A percentile compares a stretch with the other conserved stretches of the same genome.
These are phyloP conservation scores for Isatis tinctoria DNA, from an alignment of 345 rosid species.

Conservation along the genomic window DNA sequence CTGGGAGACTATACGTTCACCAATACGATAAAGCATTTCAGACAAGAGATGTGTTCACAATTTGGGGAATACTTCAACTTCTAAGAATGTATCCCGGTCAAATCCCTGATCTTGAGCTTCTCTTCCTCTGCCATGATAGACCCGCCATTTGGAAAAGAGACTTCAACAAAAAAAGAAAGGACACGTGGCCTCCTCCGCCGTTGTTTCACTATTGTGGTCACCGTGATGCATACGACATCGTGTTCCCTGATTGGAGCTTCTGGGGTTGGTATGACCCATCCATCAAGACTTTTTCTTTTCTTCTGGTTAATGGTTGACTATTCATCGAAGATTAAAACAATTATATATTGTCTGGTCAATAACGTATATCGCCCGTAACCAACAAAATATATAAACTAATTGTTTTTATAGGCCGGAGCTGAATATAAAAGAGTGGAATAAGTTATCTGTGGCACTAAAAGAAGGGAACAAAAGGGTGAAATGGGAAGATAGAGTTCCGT, in stretches of 20 bases:
- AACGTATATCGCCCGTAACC: not conserved
- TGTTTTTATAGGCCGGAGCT: constrained; percentile 47
- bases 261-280: constrained; percentile 50
- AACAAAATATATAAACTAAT: not conserved
- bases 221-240: constrained; percentile 35
- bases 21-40: constrained; percentile 34
- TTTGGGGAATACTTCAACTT: constrained; percentile 71
- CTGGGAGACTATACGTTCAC: constrained; percentile 47
- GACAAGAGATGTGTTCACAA: constrained; percentile 55
- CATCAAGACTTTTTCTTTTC: not conserved
- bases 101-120: constrained; percentile 59
- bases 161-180: constrained; percentile 15
- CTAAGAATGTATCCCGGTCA: constrained; percentile 56
- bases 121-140: constrained; percentile 45
- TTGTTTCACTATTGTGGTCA: constrained; percentile 57
- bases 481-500: constrained; percentile 60
- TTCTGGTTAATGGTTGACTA: not conserved
- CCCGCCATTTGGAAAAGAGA: constrained; percentile 31
- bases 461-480: constrained; percentile 36
- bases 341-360: not conserved
- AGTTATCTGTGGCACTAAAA: constrained; percentile 32
- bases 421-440: constrained; percentile 59
- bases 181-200: constrained; percentile 43
- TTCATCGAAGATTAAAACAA: not conserved
- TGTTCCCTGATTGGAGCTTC: constrained; percentile 69